Evolutionary conservation across 148 eudicot species (phyloP).

Genomic region (Silene uniflora): DNA sequence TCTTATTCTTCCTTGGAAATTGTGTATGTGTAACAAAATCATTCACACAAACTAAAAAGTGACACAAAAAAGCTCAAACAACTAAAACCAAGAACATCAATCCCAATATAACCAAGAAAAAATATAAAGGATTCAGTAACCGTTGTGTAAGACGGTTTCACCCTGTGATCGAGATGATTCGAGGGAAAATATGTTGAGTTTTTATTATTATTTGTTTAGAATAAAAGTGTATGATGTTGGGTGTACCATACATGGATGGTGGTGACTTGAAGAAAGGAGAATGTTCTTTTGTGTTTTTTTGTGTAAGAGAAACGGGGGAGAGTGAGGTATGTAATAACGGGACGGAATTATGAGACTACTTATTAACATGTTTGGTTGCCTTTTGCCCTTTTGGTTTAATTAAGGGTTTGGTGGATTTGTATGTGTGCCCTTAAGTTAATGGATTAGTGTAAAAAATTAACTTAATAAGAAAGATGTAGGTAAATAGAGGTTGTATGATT

Average conservation of each 20-base stretch:
- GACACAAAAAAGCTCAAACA: background rate
- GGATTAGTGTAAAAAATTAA: background rate
- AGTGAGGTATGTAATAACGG: constrained; percentile 30
- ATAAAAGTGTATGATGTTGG: background rate
- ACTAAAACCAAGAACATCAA: background rate
- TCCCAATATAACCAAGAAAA: constrained; percentile 7
- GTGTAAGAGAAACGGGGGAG: constrained; percentile 19
- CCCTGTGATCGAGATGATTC: too few species aligned
- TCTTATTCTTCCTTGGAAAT: constrained; percentile 23
- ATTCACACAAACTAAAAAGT: background rate
- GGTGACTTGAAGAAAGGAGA: constrained; percentile 26
- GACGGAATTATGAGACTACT: constrained; percentile 29
- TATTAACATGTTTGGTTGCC: constrained; percentile 1
- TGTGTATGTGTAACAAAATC: constrained; percentile 15
- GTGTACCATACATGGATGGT: constrained; percentile 27
- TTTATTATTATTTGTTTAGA: background rate
- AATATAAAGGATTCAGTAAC: background rate
- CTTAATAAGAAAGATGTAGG: background rate
- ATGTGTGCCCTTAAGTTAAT: background rate
- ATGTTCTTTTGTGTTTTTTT: constrained; percentile 12
- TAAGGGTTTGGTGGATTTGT: background rate
- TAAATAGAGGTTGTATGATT: too few species aligned
- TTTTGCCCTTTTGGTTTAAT: constrained; percentile 13
- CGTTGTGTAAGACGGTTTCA: background rate
- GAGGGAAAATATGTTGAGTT: too few species aligned